Base-by-base conservation (phyloP, 2,329 filamentous ascomycete species). In the Endoconidiophora laricicola region DNA sequence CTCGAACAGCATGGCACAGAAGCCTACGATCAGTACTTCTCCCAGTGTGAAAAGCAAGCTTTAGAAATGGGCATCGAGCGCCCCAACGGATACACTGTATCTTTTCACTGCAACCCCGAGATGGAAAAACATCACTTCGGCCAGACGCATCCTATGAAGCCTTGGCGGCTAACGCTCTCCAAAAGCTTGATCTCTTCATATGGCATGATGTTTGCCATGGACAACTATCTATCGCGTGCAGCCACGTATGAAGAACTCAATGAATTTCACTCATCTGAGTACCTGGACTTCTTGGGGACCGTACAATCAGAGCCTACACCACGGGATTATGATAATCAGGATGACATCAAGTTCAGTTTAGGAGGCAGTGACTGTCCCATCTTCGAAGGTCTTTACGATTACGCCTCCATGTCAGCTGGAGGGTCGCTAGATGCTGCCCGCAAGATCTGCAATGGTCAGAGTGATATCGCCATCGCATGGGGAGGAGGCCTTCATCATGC, bases 61-160 rank as follows among this genome's bases (percentile, higher is more conserved):
- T 67, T 73, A 53, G 69, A 74, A 47, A 73, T 85, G 64, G 81
- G 79, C 57, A 85, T 95, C 59, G 77, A 79, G 48, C 76, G 79
- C 36, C 88, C 90, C 1, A 81, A 83, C 60, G 88, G 87, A 57
- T 88, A 93, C 66, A 87, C 76, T 29, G 90, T 98, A 44, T 95
- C 90, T 7, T 96, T 88, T 66, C 91, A 98, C 64, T 86, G 87
- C 67, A 95, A 95, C 60, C 85, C 88, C 1, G 80, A 86, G 54
- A 93, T 96, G 62, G 91, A 98, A 67, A 83, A 84, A 61, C 90
- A 96, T 65, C 91, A 98, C 65, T 98, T 98, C 63, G 91, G 91
- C 56, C 83, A 86, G 66, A 88, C 86, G 7, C 91, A 98, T 69
- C 91, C 91, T 18, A 98, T 98, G 91, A 98, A 98, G 65, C 91